phyloP scores from a whole-genome alignment of 768 basidiomycete genomes.

The Royoungia palumana region DNA sequence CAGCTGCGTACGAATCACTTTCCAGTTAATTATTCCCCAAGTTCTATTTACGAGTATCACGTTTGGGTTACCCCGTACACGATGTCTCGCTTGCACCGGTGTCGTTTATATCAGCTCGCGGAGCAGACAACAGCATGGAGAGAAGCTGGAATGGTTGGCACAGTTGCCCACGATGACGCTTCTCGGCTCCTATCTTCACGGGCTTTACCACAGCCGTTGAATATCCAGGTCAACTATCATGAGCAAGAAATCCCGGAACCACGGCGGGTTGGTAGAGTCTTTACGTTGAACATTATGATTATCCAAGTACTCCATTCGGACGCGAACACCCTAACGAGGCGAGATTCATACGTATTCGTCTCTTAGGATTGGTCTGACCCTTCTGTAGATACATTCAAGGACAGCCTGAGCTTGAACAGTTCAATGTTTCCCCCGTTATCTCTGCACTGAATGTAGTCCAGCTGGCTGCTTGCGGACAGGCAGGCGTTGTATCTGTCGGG shows the following conservation, averaged over 20 bases:
- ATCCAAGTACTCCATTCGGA: neutral
- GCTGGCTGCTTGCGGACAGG: neutral
- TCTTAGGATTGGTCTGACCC: neutral
- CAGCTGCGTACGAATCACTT: conserved; percentile 49
- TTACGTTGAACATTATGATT: neutral
- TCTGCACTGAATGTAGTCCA: neutral
- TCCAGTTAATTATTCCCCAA: conserved; percentile 38
- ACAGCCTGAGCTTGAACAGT: neutral
- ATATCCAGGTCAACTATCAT: neutral
- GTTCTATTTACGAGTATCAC: conserved; percentile 41
- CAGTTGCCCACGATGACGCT: conserved; percentile 41
- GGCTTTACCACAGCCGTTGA: neutral
- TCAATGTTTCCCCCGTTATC: neutral
- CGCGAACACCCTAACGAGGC: neutral
- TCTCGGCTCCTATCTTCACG: conserved; percentile 38
- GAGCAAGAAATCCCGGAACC: neutral
- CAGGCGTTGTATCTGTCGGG: neutral
- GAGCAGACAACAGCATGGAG: conserved; percentile 38
- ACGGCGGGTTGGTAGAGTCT: neutral
- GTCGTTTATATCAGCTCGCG: conserved; percentile 42
- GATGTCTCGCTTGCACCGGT: conserved; percentile 31
- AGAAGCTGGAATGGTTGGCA: conserved; percentile 31
- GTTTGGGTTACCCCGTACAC: conserved; percentile 31
- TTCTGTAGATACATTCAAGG: neutral
- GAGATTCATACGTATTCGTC: neutral